Evolutionary conservation across 2,329 filamentous ascomycete species (phyloP).

Genomic region (Pseudogymnoascus sp.): DNA sequence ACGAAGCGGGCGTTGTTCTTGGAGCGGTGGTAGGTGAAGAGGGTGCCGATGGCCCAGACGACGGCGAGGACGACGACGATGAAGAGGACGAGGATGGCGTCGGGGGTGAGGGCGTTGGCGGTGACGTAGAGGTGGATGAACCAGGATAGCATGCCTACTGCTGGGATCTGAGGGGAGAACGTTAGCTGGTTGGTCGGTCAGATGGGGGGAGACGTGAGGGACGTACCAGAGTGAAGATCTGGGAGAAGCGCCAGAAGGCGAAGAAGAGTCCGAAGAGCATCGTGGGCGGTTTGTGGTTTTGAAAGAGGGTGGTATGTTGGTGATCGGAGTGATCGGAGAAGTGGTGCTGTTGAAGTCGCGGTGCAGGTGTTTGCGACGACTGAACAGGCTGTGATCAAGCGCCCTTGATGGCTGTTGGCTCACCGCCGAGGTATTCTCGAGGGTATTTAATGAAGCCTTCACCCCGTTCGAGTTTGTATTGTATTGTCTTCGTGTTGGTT

Average conservation of each 20-base stretch:
- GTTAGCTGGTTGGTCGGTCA: conserved; percentile 12
- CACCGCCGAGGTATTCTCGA: background rate
- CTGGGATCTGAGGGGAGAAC: conserved; percentile 45
- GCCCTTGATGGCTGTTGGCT: background rate
- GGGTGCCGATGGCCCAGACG: conserved; percentile 56
- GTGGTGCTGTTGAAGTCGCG: background rate
- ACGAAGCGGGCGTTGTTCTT: conserved; percentile 54
- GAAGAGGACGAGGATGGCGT: conserved; percentile 58
- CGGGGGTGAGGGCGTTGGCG: conserved; percentile 50
- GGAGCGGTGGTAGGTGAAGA: conserved; percentile 59
- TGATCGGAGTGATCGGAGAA: background rate
- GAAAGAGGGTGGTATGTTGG: background rate
- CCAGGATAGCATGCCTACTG: conserved; percentile 58
- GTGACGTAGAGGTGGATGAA: conserved; percentile 54
- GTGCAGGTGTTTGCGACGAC: background rate
- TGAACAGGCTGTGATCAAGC: background rate
- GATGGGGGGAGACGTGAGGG: background rate
- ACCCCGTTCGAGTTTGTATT: background rate
- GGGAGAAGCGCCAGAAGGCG: conserved; percentile 51
- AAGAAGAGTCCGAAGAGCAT: conserved; percentile 57
- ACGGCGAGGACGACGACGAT: conserved; percentile 56
- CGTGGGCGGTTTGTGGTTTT: background rate
- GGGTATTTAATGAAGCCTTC: background rate
- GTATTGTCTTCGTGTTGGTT: background rate
- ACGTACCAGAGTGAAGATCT: conserved; percentile 56